These are phyloP conservation scores for Tilletia caries DNA, from an alignment of 1,284 basidiomycete genomes.

Conservation along the genomic window DNA sequence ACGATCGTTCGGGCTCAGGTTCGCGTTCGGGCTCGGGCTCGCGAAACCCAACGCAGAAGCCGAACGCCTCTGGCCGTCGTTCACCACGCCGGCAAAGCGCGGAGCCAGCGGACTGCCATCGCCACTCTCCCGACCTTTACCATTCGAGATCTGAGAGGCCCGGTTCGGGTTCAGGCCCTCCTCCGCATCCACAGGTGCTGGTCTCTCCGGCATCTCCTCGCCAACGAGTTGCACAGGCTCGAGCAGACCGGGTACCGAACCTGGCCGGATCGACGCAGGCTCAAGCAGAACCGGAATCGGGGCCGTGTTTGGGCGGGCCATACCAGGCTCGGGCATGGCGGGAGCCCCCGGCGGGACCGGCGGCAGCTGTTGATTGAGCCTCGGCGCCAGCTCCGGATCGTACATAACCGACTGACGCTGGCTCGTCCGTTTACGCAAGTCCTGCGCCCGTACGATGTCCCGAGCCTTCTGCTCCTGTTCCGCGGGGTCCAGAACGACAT, in stretches of 20 bases:
- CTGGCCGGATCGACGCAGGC: conserved; percentile 1
- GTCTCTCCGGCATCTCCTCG: not conserved
- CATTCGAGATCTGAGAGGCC: not conserved
- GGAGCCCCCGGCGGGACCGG: not conserved
- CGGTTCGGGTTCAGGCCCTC: not conserved
- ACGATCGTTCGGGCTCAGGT: no score
- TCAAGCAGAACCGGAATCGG: no score
- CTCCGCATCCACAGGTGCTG: not conserved
- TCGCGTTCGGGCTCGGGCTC: not conserved
- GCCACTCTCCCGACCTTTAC: not conserved
- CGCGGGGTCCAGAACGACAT: conserved; percentile 19
- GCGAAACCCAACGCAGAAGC: not conserved
- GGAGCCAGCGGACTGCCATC: not conserved
- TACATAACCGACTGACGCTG: not conserved
- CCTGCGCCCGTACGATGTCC: conserved; percentile 31
- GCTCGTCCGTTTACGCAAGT: not conserved
- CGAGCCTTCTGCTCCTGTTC: conserved; percentile 35
- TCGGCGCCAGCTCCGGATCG: not conserved
- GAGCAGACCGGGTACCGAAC: not conserved
- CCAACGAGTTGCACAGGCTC: not conserved
- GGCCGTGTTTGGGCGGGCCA: no score
- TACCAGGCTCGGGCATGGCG: not conserved
- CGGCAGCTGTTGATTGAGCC: conserved; percentile 10
- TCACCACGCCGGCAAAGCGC: not conserved
- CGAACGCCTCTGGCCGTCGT: conserved; percentile 1